Percentiles rank a stretch among this genome's conserved stretches.
phyloP scores from a whole-genome alignment of 2,329 filamentous ascomycete genomes.

The Lachnum nothofagi region DNA sequence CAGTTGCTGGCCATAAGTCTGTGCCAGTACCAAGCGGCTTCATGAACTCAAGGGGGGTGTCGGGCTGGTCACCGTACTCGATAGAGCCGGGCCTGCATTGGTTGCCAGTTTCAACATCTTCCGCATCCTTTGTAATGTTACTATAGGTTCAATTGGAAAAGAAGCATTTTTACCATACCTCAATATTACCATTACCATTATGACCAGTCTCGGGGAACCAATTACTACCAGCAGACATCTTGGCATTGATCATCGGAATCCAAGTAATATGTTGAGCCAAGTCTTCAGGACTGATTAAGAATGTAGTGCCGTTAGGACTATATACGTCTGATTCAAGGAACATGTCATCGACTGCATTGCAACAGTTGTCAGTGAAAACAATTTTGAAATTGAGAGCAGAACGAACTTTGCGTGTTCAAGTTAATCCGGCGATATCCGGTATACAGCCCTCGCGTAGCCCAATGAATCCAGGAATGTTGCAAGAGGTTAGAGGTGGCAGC shows the following conservation, averaged over 20 bases:
- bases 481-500: slow-evolving; percentile 49
- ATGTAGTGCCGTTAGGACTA: slow-evolving; percentile 42
- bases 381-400: slow-evolving; percentile 2
- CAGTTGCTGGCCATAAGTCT: slow-evolving; percentile 42
- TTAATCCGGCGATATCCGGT: slow-evolving; percentile 26
- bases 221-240: slow-evolving; percentile 46
- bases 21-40: slow-evolving; percentile 47
- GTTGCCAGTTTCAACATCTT: slow-evolving; percentile 15
- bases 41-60: slow-evolving; percentile 42
- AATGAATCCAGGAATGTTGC: slow-evolving; percentile 59
- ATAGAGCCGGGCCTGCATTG: slow-evolving; percentile 34
- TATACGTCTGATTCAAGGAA: slow-evolving; percentile 50
- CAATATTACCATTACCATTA: slow-evolving; percentile 51
- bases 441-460: slow-evolving; percentile 54
- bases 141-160: background rate
- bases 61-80: slow-evolving; percentile 41
- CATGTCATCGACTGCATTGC: slow-evolving; percentile 52
- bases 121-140: slow-evolving; percentile 18
- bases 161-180: slow-evolving; percentile 18
- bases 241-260: slow-evolving; percentile 39
- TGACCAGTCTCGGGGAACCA: slow-evolving; percentile 51
- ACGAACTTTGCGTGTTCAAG: slow-evolving; percentile 24
- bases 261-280: slow-evolving; percentile 43
- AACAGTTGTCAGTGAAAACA: slow-evolving; percentile 10
- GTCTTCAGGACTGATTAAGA: slow-evolving; percentile 45